Evolutionary conservation across 169 alveolate genomes (phyloP).

Genomic region (Plasmodium vinckei): DNA sequence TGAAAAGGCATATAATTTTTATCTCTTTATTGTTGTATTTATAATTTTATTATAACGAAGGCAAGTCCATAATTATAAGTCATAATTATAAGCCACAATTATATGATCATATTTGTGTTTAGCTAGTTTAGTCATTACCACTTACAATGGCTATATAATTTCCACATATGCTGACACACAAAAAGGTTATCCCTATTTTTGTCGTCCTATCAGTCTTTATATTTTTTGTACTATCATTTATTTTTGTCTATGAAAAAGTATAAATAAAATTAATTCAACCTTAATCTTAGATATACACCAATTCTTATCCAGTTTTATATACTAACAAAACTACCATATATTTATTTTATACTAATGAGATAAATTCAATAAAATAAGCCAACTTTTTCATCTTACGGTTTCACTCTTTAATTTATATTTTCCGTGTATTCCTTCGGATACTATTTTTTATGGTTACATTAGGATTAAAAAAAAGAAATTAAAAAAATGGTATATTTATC

Average conservation of each 20-base stretch:
- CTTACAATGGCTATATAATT: conserved; percentile 18
- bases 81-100: too few relatives aligned
- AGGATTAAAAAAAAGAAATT: not conserved
- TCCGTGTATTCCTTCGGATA: conserved; percentile 55
- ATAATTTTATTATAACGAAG: not conserved
- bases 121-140: conserved; percentile 9
- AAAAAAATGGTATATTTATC: conserved; percentile 1
- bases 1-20: conserved; percentile 1
- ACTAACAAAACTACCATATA: not conserved
- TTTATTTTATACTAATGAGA: not conserved
- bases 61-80: not conserved
- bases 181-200: conserved; percentile 32
- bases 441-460: conserved; percentile 1
- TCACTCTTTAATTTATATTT: conserved; percentile 53
- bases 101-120: too few relatives aligned
- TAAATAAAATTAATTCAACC: not conserved
- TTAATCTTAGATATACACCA: too few relatives aligned
- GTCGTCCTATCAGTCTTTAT: not conserved
- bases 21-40: not conserved
- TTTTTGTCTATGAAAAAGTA: conserved; percentile 10
- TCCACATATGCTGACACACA: conserved; percentile 49
- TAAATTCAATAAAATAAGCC: not conserved
- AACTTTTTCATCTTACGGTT: conserved; percentile 5
- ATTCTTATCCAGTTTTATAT: too few relatives aligned
- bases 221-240: not conserved